These are phyloP conservation scores for Saksenaea oblongispora DNA, from an alignment of 371 early-diverging fungal genomes.

Conservation along the genomic window DNA sequence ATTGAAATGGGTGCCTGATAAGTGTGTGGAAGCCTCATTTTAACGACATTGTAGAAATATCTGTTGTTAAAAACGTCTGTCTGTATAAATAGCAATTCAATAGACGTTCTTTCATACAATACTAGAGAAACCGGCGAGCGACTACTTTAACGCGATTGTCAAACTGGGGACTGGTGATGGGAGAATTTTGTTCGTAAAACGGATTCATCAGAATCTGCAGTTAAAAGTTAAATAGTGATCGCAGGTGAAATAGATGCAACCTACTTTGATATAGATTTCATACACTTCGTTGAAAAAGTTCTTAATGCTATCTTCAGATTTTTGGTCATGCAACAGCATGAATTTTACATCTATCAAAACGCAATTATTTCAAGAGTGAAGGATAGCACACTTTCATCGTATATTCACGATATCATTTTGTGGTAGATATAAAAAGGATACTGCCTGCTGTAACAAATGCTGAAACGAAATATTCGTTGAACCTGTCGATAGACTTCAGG, in stretches of 20 bases:
- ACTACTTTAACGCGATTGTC: constrained; percentile 76
- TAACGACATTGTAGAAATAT: too few relatives aligned
- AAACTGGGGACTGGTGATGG: constrained; percentile 82
- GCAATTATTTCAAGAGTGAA: not conserved
- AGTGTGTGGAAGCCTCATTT: too few relatives aligned
- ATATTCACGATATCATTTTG: not conserved
- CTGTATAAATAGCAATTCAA: too few relatives aligned
- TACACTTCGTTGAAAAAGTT: constrained; percentile 90
- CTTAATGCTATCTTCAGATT: constrained; percentile 86
- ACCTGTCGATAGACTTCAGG: constrained; percentile 91
- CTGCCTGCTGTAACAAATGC: constrained; percentile 92
- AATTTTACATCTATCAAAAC: constrained; percentile 71
- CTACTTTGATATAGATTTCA: constrained; percentile 90
- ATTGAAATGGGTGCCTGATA: too few relatives aligned
- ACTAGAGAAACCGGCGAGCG: constrained; percentile 79
- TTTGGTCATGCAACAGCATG: constrained; percentile 90
- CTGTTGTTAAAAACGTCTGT: too few relatives aligned
- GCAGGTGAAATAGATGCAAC: not conserved
- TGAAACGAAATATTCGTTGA: constrained; percentile 91
- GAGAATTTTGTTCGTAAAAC: constrained; percentile 82
- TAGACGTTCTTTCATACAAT: too few relatives aligned
- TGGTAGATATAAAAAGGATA: constrained; percentile 26
- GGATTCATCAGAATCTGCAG: constrained; percentile 83
- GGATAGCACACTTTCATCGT: not conserved
- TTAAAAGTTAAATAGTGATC: not conserved